Conservation (phyloP, 768 basidiomycete species). For the Symmetrospora coprosmae region DNA sequence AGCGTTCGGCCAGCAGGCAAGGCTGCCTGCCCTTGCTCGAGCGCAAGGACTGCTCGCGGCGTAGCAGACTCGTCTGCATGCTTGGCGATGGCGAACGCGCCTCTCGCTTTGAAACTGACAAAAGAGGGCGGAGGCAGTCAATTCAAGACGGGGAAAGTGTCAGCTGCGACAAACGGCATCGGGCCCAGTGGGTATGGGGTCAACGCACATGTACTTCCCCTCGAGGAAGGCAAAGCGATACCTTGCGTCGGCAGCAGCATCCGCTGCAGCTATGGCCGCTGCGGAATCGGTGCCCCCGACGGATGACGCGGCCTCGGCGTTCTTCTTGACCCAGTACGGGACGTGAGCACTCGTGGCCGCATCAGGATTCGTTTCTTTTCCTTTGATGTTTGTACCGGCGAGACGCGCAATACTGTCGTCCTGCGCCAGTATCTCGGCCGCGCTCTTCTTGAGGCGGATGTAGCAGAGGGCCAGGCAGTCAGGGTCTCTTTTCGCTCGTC, state of each 20-base stretch:
- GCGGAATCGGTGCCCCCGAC: no score
- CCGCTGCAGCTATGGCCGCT: no score
- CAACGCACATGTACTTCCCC: slow-evolving; percentile 1
- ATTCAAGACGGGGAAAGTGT: not conserved
- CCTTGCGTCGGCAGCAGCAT: not conserved
- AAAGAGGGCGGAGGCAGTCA: no score
- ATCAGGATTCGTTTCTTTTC: not conserved
- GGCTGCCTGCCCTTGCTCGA: not conserved
- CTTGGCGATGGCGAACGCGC: not conserved
- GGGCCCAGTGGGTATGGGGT: no score
- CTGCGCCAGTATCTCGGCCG: no score
- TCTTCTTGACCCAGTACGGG: no score
- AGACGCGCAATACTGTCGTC: no score
- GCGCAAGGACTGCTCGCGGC: not conserved
- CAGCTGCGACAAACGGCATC: not conserved
- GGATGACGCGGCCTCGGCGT: no score
- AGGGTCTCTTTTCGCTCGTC: not conserved
- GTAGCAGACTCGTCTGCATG: not conserved
- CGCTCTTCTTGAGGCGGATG: slow-evolving; percentile 10
- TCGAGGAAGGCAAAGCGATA: slow-evolving; percentile 5
- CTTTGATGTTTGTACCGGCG: no score
- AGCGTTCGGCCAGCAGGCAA: not conserved
- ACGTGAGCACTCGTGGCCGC: no score
- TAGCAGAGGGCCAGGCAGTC: slow-evolving; percentile 14
- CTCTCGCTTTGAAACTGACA: slow-evolving; percentile 1